A percentile compares a stretch with the other conserved stretches of the same genome.
These are phyloP conservation scores for Botrytis fragariae DNA, from an alignment of 2,329 filamentous ascomycete genomes.

Conservation along the genomic window DNA sequence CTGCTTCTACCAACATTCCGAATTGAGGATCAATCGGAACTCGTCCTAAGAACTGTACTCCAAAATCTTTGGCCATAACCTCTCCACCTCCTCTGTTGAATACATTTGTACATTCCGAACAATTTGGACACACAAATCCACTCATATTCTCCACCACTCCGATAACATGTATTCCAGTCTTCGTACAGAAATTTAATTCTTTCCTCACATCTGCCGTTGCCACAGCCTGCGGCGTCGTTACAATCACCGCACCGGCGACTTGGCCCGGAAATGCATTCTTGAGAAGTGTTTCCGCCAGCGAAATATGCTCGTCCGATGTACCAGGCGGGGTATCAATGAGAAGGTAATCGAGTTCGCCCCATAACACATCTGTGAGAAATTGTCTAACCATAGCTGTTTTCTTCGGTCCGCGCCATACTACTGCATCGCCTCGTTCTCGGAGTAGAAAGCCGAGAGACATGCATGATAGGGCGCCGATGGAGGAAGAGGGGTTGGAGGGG, in stretches of 20 bases:
- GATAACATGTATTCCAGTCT: constrained; percentile 79
- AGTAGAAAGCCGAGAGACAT: constrained; percentile 95
- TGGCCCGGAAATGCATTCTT: constrained; percentile 61
- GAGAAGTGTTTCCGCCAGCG: constrained; percentile 81
- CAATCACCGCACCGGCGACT: constrained; percentile 83
- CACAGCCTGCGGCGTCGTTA: constrained; percentile 94
- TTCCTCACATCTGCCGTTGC: constrained; percentile 85
- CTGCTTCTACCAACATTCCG: constrained; percentile 79
- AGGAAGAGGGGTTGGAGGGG: constrained; percentile 47
- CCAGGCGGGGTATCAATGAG: constrained; percentile 95
- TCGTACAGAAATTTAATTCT: constrained; percentile 83
- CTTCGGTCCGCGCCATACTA: constrained; percentile 97
- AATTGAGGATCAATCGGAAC: constrained; percentile 94
- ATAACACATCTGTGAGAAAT: constrained; percentile 87
- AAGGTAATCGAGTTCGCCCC: constrained; percentile 85
- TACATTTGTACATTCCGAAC: constrained; percentile 84
- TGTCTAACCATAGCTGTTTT: constrained; percentile 99
- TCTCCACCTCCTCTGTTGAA: constrained; percentile 89
- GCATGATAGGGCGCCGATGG: constrained; percentile 67
- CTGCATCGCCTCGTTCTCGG: constrained; percentile 77
- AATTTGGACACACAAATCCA: constrained; percentile 79
- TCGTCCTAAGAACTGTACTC: constrained; percentile 77
- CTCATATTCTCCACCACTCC: constrained; percentile 98
- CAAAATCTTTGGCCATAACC: constrained; percentile 84
- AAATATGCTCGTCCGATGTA: constrained; percentile 96